phyloP scores from a whole-genome alignment of 305 asterid species.

The Fraxinus dipetala region DNA sequence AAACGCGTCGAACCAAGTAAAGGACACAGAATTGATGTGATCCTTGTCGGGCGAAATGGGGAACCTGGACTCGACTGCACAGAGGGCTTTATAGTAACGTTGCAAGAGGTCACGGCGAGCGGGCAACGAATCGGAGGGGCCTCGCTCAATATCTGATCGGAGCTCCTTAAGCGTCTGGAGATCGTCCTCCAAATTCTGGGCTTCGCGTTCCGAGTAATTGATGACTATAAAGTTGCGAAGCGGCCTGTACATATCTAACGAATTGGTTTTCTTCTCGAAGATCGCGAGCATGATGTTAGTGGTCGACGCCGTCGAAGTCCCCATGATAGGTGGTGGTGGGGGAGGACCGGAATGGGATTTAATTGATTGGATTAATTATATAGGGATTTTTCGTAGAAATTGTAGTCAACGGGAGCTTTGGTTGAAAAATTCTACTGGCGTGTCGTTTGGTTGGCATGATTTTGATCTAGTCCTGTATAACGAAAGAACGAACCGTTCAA shows the following conservation, averaged over 20 bases:
- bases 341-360: not conserved
- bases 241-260: constrained; percentile 82
- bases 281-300: constrained; percentile 81
- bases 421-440: not conserved
- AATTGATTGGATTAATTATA: not conserved
- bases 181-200: constrained; percentile 87
- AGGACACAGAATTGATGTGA: constrained; percentile 70
- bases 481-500: no score
- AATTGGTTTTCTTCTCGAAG: constrained; percentile 78
- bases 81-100: constrained; percentile 88
- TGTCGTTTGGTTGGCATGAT: not conserved
- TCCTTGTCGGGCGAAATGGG: constrained; percentile 90
- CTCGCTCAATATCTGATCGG: constrained; percentile 72
- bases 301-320: constrained; percentile 59
- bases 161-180: constrained; percentile 66
- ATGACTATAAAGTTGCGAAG: constrained; percentile 73
- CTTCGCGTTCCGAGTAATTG: constrained; percentile 91
- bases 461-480: not conserved
- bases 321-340: constrained; percentile 43
- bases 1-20: constrained; percentile 92
- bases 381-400: not conserved
- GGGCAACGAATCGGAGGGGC: constrained; percentile 55
- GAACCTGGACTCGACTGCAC: constrained; percentile 90
- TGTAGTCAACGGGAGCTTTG: not conserved
- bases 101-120: constrained; percentile 88